Conservation (phyloP, 2,329 filamentous ascomycete species). For the Colletotrichum sp. region DNA sequence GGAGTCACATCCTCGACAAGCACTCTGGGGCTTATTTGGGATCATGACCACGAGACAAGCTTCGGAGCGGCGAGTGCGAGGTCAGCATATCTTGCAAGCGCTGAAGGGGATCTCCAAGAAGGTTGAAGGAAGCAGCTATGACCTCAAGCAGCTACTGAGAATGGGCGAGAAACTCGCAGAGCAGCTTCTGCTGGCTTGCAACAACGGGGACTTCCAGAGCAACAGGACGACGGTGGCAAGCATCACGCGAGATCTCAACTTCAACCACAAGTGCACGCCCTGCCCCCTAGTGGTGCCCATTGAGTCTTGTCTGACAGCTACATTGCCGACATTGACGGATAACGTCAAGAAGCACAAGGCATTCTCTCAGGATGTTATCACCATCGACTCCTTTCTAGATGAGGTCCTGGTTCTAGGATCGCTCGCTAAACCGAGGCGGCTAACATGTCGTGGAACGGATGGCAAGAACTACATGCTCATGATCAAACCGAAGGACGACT, state of each 20-base stretch:
- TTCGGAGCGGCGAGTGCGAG: slow-evolving; percentile 65
- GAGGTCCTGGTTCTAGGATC: slow-evolving; percentile 91
- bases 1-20: slow-evolving; percentile 84
- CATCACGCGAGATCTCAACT: slow-evolving; percentile 77
- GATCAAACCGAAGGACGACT: slow-evolving; percentile 97
- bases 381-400: slow-evolving; percentile 81
- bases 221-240: slow-evolving; percentile 74
- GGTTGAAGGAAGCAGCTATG: slow-evolving; percentile 55
- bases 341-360: slow-evolving; percentile 80
- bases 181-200: slow-evolving; percentile 81
- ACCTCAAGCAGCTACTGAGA: slow-evolving; percentile 74
- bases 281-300: slow-evolving; percentile 89
- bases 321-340: slow-evolving; percentile 76
- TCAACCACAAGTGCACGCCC: slow-evolving; percentile 84
- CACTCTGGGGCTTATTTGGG: slow-evolving; percentile 88
- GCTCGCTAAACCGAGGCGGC: slow-evolving; percentile 87
- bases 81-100: slow-evolving; percentile 56
- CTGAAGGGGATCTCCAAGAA: slow-evolving; percentile 56
- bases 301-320: slow-evolving; percentile 83
- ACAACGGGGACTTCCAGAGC: slow-evolving; percentile 74
- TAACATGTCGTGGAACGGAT: slow-evolving; percentile 88
- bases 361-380: slow-evolving; percentile 86
- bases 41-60: slow-evolving; percentile 81
- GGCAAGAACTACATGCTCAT: slow-evolving; percentile 88
- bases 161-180: slow-evolving; percentile 85